Percentiles rank a stretch among this genome's conserved stretches.
Evolutionary conservation across 805 yeast species (phyloP).

Genomic region (Lipomyces starkeyi): DNA sequence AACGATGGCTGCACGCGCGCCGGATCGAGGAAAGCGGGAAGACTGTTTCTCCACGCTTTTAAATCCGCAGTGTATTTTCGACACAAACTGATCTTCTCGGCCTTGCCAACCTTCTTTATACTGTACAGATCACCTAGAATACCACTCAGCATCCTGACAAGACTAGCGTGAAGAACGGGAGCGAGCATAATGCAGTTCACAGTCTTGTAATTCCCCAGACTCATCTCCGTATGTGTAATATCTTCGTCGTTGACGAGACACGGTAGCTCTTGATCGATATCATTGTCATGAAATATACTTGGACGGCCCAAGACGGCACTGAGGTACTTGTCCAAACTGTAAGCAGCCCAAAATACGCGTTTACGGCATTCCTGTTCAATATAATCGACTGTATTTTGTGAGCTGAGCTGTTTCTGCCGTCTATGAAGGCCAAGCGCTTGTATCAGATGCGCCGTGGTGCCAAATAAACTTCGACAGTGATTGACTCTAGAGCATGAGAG

Average conservation of each 20-base stretch:
- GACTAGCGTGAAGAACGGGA: slow-evolving; percentile 27
- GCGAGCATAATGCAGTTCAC: slow-evolving; percentile 27
- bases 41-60: slow-evolving; percentile 21
- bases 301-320: slow-evolving; percentile 58
- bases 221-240: slow-evolving; percentile 10
- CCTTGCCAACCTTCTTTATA: slow-evolving; percentile 10
- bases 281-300: slow-evolving; percentile 56
- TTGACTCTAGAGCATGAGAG: slow-evolving; percentile 33
- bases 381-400: slow-evolving; percentile 13
- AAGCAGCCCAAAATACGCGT: slow-evolving; percentile 41
- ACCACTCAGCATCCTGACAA: slow-evolving; percentile 24
- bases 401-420: slow-evolving; percentile 13
- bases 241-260: slow-evolving; percentile 29
- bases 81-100: not conserved
- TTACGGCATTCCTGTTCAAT: slow-evolving; percentile 38
- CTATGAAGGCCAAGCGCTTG: slow-evolving; percentile 34
- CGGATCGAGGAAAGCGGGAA: slow-evolving; percentile 34
- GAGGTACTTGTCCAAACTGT: slow-evolving; percentile 49
- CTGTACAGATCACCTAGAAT: slow-evolving; percentile 29
- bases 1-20: slow-evolving; percentile 20
- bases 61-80: slow-evolving; percentile 15
- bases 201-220: slow-evolving; percentile 6
- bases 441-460: slow-evolving; percentile 29
- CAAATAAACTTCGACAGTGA: slow-evolving; percentile 33
- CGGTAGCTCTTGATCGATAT: slow-evolving; percentile 48